These are phyloP conservation scores for Brassica carinata DNA, from an alignment of 345 rosid genomes.

Conservation along the genomic window DNA sequence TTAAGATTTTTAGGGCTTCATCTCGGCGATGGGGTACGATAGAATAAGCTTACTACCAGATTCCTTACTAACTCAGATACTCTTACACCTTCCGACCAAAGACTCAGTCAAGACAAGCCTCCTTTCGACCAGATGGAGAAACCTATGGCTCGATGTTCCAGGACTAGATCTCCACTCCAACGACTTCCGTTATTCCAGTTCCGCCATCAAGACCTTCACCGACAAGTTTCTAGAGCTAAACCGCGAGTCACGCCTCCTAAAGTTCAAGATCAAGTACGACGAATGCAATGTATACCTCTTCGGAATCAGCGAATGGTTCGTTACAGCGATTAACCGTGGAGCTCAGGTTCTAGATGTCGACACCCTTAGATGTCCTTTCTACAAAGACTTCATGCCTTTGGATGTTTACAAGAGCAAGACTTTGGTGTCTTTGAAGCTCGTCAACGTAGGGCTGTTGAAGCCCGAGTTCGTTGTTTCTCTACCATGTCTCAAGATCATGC, in stretches of 20 bases:
- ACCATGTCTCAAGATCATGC: slow-evolving; percentile 28
- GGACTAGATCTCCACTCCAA: not conserved
- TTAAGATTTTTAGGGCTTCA: too few relatives aligned
- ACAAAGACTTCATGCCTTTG: not conserved
- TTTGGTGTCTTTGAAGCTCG: slow-evolving; percentile 18
- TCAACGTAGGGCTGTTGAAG: not conserved
- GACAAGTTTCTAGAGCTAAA: not conserved
- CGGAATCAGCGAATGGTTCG: not conserved
- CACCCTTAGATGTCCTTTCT: not conserved
- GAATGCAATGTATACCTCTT: not conserved
- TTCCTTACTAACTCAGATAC: slow-evolving; percentile 1
- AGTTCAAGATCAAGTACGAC: slow-evolving; percentile 16
- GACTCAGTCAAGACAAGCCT: slow-evolving; percentile 13
- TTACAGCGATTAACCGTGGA: not conserved
- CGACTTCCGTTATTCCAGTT: not conserved
- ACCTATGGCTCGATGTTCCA: not conserved
- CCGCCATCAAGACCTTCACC: not conserved
- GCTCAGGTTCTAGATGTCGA: not conserved
- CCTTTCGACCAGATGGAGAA: slow-evolving; percentile 12
- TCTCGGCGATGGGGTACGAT: not conserved
- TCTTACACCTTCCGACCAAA: not conserved
- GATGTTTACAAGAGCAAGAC: slow-evolving; percentile 15
- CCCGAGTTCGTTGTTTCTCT: not conserved
- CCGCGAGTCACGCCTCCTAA: not conserved
- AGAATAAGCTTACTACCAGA: not conserved